phyloP scores from a whole-genome alignment of 148 eudicot species.

The Rhododendron ferrugineum region DNA sequence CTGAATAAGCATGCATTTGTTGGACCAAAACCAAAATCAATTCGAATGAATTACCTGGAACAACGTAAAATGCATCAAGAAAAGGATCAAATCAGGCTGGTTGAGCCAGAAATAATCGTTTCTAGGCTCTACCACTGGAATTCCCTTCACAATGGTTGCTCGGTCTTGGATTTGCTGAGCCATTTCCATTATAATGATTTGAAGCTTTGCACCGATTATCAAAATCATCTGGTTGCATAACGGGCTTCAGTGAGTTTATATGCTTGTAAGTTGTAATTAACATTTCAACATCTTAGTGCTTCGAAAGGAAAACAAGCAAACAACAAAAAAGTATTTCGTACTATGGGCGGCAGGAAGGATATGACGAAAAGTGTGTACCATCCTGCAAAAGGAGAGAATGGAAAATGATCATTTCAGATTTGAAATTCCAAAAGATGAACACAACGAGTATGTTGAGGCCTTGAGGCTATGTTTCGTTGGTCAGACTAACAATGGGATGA shows the following conservation, averaged over 20 bases:
- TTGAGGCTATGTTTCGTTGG: neutral
- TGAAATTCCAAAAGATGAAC: neutral
- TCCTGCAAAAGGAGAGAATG: neutral
- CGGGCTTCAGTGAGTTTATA: neutral
- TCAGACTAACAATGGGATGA: neutral
- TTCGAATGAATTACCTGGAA: conserved; percentile 7
- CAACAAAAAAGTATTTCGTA: neutral
- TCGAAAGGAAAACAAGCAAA: neutral
- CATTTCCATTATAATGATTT: conserved; percentile 12
- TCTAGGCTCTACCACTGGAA: conserved; percentile 12
- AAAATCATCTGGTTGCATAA: conserved; percentile 2
- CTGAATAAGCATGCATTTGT: too few species aligned
- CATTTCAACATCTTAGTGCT: neutral
- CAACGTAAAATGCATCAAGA: conserved; percentile 14
- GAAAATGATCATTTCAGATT: neutral
- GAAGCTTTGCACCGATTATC: conserved; percentile 15
- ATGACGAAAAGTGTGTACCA: conserved; percentile 12
- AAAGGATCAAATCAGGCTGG: neutral
- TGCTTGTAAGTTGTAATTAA: neutral
- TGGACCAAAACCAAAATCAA: neutral
- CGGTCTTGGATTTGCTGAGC: conserved; percentile 12
- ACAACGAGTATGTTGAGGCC: neutral
- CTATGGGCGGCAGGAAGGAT: conserved; percentile 10
- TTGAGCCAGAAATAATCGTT: conserved; percentile 12
- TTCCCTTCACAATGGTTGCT: conserved; percentile 3